Conservation (phyloP, 495 filamentous ascomycete species). For the Xylaria cubensis region DNA sequence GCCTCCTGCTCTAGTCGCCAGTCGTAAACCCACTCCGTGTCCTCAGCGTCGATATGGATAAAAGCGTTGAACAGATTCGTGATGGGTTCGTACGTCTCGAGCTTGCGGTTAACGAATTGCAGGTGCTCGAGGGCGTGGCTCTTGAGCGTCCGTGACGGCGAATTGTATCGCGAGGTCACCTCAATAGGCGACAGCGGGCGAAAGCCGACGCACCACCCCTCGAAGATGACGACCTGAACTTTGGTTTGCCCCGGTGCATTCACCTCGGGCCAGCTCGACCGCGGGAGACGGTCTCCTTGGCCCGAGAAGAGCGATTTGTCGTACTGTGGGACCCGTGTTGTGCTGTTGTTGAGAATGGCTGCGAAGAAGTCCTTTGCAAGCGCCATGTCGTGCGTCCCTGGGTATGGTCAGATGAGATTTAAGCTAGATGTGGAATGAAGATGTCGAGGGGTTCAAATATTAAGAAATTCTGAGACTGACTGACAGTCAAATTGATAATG, state of each 20-base stretch:
- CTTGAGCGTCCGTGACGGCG: constrained; percentile 58
- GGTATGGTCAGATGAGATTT: not conserved
- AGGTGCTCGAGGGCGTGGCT: constrained; percentile 71
- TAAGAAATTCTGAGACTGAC: not conserved
- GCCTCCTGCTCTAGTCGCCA: constrained; percentile 88
- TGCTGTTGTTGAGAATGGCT: constrained; percentile 58
- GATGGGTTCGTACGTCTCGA: constrained; percentile 73
- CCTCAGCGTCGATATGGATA: constrained; percentile 86
- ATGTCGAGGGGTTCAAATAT: not conserved
- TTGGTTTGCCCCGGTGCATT: constrained; percentile 60
- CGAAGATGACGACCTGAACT: constrained; percentile 77
- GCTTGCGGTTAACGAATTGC: constrained; percentile 71
- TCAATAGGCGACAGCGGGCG: constrained; percentile 62
- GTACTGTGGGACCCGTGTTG: constrained; percentile 75
- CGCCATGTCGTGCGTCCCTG: constrained; percentile 80
- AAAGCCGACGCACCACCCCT: constrained; percentile 95
- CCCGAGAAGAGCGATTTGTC: constrained; percentile 82
- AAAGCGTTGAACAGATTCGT: constrained; percentile 80
- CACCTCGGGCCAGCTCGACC: constrained; percentile 65
- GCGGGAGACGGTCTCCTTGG: constrained; percentile 75
- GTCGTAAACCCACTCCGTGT: constrained; percentile 79
- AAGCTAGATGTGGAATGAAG: not conserved
- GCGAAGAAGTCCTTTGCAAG: constrained; percentile 69
- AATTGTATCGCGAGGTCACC: constrained; percentile 63
- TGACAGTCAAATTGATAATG: not conserved